Conservation (phyloP, 2,329 filamentous ascomycete genomes). For the Raffaelea ambrosiae region DNA sequence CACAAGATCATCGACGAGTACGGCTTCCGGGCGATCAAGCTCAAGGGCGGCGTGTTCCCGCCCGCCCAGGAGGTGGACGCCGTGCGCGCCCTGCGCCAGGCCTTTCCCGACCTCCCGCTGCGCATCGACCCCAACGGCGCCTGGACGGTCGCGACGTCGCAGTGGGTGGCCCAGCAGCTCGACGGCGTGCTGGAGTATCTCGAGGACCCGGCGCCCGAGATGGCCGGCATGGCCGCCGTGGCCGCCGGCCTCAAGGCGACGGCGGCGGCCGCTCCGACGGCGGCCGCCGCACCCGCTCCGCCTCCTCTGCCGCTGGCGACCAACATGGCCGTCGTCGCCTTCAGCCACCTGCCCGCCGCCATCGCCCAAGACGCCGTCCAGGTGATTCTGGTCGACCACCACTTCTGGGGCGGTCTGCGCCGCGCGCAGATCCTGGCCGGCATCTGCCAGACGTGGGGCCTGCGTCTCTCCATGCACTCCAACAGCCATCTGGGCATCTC, state of each 20-base stretch:
- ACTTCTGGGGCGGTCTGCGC: slow-evolving; percentile 34
- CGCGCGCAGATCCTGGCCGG: slow-evolving; percentile 28
- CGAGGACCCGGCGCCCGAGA: slow-evolving; percentile 30
- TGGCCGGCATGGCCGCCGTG: slow-evolving; percentile 33
- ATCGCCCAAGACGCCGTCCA: slow-evolving; percentile 30
- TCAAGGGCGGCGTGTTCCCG: slow-evolving; percentile 32
- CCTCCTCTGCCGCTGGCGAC: slow-evolving; percentile 33
- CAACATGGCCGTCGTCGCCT: slow-evolving; percentile 19
- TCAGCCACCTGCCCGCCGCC: slow-evolving; percentile 27
- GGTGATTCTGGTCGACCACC: slow-evolving; percentile 31
- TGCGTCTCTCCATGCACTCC: slow-evolving; percentile 33
- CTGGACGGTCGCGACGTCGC: slow-evolving; percentile 29
- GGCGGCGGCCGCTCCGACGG: not conserved
- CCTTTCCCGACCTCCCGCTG: slow-evolving; percentile 27
- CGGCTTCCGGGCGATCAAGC: slow-evolving; percentile 33
- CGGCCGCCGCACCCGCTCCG: too few relatives aligned
- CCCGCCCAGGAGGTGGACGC: slow-evolving; percentile 30
- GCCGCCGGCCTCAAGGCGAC: slow-evolving; percentile 14
- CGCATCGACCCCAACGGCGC: slow-evolving; percentile 29
- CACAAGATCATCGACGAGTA: slow-evolving; percentile 30
- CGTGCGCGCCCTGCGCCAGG: slow-evolving; percentile 25
- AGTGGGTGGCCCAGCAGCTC: slow-evolving; percentile 28
- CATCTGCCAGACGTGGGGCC: slow-evolving; percentile 29
- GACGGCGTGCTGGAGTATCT: slow-evolving; percentile 28
- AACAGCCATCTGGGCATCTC: slow-evolving; percentile 34